Conservation (phyloP, 306 rosid genomes). For the Cajanus cajan region DNA sequence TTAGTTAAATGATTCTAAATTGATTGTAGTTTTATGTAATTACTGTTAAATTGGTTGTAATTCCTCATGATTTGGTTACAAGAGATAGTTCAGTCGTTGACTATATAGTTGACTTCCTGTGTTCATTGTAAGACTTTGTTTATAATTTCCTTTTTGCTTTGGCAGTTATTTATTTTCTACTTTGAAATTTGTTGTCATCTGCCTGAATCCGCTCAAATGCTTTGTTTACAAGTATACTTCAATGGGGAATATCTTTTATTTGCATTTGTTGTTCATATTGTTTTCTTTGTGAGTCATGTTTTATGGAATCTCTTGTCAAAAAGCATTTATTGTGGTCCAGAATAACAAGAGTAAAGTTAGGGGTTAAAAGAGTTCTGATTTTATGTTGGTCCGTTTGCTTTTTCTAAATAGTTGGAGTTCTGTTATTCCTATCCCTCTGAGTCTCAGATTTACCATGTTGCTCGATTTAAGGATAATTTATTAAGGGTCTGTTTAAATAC, state of each 20-base stretch:
- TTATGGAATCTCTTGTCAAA: not conserved
- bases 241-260: not conserved
- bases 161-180: not conserved
- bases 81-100: not conserved
- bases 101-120: not conserved
- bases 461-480: not conserved
- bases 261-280: not conserved
- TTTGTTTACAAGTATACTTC: not conserved
- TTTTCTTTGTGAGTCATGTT: not conserved
- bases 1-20: not conserved
- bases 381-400: not conserved
- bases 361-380: not conserved
- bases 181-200: not conserved
- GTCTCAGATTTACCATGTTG: not conserved
- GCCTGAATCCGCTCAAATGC: not conserved
- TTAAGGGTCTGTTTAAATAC: too few relatives aligned
- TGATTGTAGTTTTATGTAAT: not conserved
- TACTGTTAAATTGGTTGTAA: not conserved
- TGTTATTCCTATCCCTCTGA: not conserved
- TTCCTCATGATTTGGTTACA: not conserved
- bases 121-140: not conserved
- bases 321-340: not conserved
- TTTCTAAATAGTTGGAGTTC: not conserved
- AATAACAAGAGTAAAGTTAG: not conserved
- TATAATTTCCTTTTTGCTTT: not conserved